Conservation (phyloP, 495 filamentous ascomycete species). For the Penicillium macrosclerotiorum region DNA sequence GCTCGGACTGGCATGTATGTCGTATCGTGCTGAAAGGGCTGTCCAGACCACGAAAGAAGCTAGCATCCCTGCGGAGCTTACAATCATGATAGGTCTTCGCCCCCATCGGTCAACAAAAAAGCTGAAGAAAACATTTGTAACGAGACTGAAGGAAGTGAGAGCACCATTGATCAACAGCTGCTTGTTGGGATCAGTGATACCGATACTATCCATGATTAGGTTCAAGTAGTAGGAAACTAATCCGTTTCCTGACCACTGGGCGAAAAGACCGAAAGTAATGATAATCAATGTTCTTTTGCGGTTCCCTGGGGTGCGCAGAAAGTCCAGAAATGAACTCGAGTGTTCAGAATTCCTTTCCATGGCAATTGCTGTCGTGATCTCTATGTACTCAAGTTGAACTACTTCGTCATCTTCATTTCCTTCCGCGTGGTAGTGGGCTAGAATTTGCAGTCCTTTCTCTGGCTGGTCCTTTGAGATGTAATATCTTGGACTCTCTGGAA, state of each 20-base stretch:
- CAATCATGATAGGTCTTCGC: conserved; percentile 49
- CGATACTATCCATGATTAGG: conserved; percentile 55
- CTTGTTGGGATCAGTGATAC: conserved; percentile 47
- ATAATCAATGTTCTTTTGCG: conserved; percentile 59
- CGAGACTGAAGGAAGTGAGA: conserved; percentile 5
- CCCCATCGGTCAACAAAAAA: conserved; percentile 61
- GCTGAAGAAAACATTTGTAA: conserved; percentile 49
- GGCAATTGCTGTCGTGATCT: conserved; percentile 32
- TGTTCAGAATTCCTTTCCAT: conserved; percentile 35
- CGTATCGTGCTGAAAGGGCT: conserved; percentile 7
- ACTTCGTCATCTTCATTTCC: conserved; percentile 24
- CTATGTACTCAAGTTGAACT: conserved; percentile 33
- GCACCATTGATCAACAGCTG: conserved; percentile 41
- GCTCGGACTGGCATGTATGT: conserved; percentile 1
- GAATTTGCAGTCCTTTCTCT: conserved; percentile 36
- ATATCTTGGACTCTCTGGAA: conserved; percentile 15
- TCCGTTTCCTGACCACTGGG: conserved; percentile 68
- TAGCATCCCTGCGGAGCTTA: conserved; percentile 9
- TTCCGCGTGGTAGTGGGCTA: conserved; percentile 37
- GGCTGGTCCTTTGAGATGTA: conserved; percentile 34
- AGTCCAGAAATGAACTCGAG: conserved; percentile 44
- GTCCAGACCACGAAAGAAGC: conserved; percentile 11
- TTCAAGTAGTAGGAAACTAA: conserved; percentile 63
- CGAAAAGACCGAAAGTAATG: conserved; percentile 54
- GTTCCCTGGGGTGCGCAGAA: conserved; percentile 68